Evolutionary conservation across 768 basidiomycete genomes (phyloP).

Genomic region (Phlegmacium glaucopus): DNA sequence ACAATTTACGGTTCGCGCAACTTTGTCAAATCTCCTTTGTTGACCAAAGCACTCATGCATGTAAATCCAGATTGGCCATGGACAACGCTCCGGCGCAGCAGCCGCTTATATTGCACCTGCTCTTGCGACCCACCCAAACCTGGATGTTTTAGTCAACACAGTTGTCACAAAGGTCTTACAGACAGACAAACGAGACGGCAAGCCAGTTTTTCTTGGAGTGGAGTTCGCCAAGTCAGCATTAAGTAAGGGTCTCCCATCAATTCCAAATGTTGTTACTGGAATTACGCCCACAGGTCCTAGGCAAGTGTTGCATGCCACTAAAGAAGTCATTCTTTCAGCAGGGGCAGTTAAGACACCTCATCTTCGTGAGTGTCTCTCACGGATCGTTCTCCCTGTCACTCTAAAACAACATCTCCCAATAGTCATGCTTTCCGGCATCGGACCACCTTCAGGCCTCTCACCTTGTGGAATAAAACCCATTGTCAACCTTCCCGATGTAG

Average conservation of each 20-base stretch:
- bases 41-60: no score
- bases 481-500: slow-evolving; percentile 26
- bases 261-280: not conserved
- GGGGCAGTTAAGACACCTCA: slow-evolving; percentile 32
- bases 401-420: slow-evolving; percentile 27
- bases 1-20: no score
- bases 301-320: slow-evolving; percentile 34
- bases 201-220: slow-evolving; percentile 4
- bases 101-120: slow-evolving; percentile 12
- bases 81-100: slow-evolving; percentile 14
- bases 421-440: slow-evolving; percentile 22
- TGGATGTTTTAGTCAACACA: slow-evolving; percentile 14
- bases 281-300: slow-evolving; percentile 18
- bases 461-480: slow-evolving; percentile 24
- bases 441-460: not conserved
- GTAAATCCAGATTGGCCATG: slow-evolving; percentile 10
- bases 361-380: no score
- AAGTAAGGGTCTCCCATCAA: not conserved
- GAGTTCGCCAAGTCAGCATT: slow-evolving; percentile 8
- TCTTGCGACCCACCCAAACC: slow-evolving; percentile 12
- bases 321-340: slow-evolving; percentile 35
- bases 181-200: not conserved
- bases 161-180: slow-evolving; percentile 13
- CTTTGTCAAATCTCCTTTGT: no score
- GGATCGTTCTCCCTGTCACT: slow-evolving; percentile 29